A percentile compares a stretch with the other conserved stretches of the same genome.
phyloP scores from a whole-genome alignment of 768 basidiomycete genomes.

The Mycena venus region DNA sequence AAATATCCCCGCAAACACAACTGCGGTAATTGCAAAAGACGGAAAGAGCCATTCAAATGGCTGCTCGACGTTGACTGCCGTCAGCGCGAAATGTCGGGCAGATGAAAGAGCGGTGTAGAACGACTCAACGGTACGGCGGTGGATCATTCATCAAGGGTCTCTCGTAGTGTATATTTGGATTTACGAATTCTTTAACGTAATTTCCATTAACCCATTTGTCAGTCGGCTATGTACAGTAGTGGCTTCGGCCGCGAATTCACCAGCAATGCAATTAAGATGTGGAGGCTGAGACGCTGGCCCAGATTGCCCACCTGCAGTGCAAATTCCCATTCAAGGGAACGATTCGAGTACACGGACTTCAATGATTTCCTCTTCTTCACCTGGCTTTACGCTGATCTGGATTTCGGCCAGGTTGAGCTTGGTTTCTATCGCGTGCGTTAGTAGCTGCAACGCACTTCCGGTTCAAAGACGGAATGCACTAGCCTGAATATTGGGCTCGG shows the following conservation, averaged over 20 bases:
- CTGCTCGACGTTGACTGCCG: conserved; percentile 59
- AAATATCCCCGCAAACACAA: conserved; percentile 62
- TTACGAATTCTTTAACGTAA: too few species aligned
- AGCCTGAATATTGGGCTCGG: not conserved
- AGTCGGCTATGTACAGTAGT: too few species aligned
- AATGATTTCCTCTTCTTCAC: not conserved
- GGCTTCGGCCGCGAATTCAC: not conserved
- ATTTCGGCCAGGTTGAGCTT: not conserved
- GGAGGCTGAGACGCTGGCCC: not conserved
- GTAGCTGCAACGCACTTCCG: not conserved
- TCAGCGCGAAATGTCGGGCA: conserved; percentile 63
- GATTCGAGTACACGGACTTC: not conserved
- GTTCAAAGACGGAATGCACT: not conserved
- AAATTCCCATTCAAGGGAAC: too few species aligned
- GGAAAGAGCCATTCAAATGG: conserved; percentile 64
- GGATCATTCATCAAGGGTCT: too few species aligned
- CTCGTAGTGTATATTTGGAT: too few species aligned
- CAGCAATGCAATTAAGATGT: not conserved
- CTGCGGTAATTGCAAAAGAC: conserved; percentile 58
- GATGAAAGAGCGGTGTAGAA: conserved; percentile 63
- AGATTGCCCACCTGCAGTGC: too few species aligned
- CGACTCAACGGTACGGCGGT: too few species aligned
- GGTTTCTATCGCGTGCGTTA: not conserved
- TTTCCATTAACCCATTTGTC: too few species aligned
- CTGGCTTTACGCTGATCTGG: not conserved